These are phyloP conservation scores for Yamadazyma siamensis DNA, from an alignment of 1,139 yeast genomes.

Conservation along the genomic window DNA sequence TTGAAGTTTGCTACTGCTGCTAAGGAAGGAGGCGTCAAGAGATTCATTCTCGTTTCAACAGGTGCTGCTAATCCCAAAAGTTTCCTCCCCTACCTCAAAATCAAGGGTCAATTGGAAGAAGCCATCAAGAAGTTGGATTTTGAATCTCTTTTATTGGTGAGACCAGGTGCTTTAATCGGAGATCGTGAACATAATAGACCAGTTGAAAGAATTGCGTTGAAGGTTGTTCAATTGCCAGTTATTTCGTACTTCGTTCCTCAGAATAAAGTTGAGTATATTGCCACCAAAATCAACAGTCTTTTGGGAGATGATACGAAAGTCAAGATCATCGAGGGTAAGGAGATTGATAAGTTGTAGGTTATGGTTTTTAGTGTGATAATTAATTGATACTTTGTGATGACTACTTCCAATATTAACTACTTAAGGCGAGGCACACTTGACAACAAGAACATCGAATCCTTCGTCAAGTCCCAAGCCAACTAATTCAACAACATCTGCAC, in stretches of 20 bases:
- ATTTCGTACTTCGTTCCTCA: conserved; percentile 3
- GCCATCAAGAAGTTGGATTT: conserved; percentile 39
- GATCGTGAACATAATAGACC: conserved; percentile 38
- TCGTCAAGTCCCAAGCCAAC: conserved; percentile 8
- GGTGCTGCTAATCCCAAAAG: conserved; percentile 56
- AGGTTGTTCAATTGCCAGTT: conserved; percentile 2
- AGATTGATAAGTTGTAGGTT: conserved; percentile 5
- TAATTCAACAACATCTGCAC: conserved; percentile 11
- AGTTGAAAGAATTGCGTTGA: conserved; percentile 22
- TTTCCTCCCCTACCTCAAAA: conserved; percentile 50
- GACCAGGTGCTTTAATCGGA: conserved; percentile 71
- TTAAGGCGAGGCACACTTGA: conserved; percentile 11
- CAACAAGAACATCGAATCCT: conserved; percentile 11
- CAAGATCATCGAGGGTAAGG: neutral
- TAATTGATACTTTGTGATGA: no score
- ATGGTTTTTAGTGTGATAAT: no score
- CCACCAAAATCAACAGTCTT: conserved; percentile 11
- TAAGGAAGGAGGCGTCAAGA: conserved; percentile 58
- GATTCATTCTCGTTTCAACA: conserved; percentile 62
- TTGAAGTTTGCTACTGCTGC: conserved; percentile 66
- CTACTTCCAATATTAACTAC: no score
- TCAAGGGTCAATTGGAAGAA: conserved; percentile 53
- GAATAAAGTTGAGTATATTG: conserved; percentile 23
- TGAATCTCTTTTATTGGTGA: conserved; percentile 62
- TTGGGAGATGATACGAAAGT: conserved; percentile 21